Conservation (phyloP, 495 filamentous ascomycete genomes). For the Acidiella bohemica region DNA sequence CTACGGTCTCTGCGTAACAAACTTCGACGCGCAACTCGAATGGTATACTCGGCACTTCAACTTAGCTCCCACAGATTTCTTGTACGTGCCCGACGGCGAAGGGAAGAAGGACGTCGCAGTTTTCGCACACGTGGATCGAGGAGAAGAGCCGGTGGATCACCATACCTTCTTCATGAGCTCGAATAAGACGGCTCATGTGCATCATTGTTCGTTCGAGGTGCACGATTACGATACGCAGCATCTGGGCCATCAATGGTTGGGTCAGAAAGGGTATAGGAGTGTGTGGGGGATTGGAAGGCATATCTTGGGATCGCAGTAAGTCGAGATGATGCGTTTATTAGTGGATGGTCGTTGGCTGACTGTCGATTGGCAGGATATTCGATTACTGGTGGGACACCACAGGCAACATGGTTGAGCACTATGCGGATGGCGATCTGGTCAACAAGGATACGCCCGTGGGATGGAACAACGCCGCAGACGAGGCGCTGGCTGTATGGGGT, state of each 20-base stretch:
- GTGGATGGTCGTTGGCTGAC: too few species aligned
- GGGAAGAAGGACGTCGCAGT: constrained; percentile 39
- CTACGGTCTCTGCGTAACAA: constrained; percentile 49
- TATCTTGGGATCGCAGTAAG: constrained; percentile 44
- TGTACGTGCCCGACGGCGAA: constrained; percentile 33
- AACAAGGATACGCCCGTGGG: constrained; percentile 22
- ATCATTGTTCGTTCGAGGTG: constrained; percentile 62
- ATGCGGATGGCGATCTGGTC: constrained; percentile 25
- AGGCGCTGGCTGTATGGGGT: constrained; percentile 22
- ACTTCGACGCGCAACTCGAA: constrained; percentile 42
- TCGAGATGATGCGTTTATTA: too few species aligned
- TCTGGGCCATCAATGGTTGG: constrained; percentile 59
- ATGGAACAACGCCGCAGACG: constrained; percentile 16
- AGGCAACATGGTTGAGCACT: constrained; percentile 28
- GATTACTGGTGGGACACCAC: constrained; percentile 49
- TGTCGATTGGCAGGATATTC: constrained; percentile 31
- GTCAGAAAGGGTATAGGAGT: constrained; percentile 46
- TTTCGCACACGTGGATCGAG: constrained; percentile 55
- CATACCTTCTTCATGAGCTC: constrained; percentile 55
- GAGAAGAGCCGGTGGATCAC: constrained; percentile 49
- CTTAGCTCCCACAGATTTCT: constrained; percentile 40
- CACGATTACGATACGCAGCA: constrained; percentile 64
- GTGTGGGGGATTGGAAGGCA: constrained; percentile 65
- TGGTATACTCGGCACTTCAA: constrained; percentile 62
- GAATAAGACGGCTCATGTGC: constrained; percentile 44